Conservation (phyloP, 352 stramenopile genomes). For the Pythium pectinolyticum region DNA sequence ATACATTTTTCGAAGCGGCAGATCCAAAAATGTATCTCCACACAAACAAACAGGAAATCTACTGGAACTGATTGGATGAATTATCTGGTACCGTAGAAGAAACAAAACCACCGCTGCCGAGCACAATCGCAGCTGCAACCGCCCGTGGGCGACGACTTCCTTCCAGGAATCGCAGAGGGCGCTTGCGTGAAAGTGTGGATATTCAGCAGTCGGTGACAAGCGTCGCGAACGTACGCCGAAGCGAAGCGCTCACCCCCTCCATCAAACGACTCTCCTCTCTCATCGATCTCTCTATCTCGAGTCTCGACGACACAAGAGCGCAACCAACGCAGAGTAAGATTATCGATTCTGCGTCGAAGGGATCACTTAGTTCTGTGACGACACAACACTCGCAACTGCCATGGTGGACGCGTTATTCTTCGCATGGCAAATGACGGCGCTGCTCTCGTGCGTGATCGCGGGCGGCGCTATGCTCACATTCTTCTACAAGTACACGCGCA, state of each 20-base stretch:
- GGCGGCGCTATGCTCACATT: slow-evolving; percentile 64
- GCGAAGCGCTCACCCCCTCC: not conserved
- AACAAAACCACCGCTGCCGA: not conserved
- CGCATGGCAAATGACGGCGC: slow-evolving; percentile 72
- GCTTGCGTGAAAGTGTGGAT: slow-evolving; percentile 5
- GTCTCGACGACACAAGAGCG: no score
- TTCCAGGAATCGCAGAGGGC: not conserved
- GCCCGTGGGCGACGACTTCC: not conserved
- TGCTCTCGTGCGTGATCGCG: slow-evolving; percentile 53
- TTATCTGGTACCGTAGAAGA: not conserved
- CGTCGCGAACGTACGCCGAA: not conserved
- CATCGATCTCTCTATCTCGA: not conserved
- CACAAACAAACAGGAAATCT: not conserved
- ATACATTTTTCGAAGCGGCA: not conserved
- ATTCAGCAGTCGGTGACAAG: not conserved
- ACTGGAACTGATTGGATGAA: no score
- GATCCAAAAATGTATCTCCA: not conserved
- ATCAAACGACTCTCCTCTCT: not conserved
- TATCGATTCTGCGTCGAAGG: not conserved
- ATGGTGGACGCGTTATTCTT: slow-evolving; percentile 66
- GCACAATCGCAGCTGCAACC: not conserved
- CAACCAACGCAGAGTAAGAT: slow-evolving; percentile 10
- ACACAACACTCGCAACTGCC: not conserved
- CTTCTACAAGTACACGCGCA: slow-evolving; percentile 65
- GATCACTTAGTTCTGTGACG: not conserved